Evolutionary conservation across 129 eudicot genomes (phyloP).

Genomic region (Lonicera japonica): DNA sequence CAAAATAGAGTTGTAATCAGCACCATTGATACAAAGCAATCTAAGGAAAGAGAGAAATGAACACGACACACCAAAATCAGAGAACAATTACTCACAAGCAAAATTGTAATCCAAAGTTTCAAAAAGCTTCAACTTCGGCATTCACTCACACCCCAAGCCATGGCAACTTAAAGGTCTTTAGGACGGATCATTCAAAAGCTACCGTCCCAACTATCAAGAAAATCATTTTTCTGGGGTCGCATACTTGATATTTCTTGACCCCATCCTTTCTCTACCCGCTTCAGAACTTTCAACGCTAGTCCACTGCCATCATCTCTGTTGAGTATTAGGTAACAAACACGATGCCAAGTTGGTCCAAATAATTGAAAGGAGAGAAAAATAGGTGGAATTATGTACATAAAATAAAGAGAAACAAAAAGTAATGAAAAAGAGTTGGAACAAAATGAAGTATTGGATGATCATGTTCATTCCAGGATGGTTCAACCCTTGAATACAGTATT

Average conservation of each 20-base stretch:
- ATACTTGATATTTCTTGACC: constrained; percentile 56
- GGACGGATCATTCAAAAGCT: constrained; percentile 8
- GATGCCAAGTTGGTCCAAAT: background rate
- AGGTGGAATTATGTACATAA: background rate
- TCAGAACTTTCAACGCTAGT: constrained; percentile 59
- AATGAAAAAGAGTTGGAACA: too few relatives aligned
- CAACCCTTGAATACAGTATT: too few relatives aligned
- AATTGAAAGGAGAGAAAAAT: background rate
- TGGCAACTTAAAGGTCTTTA: background rate
- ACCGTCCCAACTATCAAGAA: constrained; percentile 43
- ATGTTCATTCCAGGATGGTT: background rate
- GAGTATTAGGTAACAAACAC: constrained; percentile 9
- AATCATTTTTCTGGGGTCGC: constrained; percentile 38
- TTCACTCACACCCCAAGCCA: too few relatives aligned
- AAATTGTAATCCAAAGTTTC: background rate
- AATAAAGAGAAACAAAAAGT: background rate
- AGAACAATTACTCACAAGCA: background rate
- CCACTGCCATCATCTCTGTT: constrained; percentile 93
- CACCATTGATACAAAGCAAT: too few relatives aligned
- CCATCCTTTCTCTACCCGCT: constrained; percentile 80
- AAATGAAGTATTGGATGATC: background rate
- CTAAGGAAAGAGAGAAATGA: background rate
- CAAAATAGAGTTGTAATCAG: background rate
- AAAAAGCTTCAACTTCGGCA: background rate
- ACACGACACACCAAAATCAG: background rate